Percentiles rank a stretch among this genome's conserved stretches.
Evolutionary conservation across 192 early-diverging fungal genomes (phyloP).

Genomic region (Mortierella claussenii): DNA sequence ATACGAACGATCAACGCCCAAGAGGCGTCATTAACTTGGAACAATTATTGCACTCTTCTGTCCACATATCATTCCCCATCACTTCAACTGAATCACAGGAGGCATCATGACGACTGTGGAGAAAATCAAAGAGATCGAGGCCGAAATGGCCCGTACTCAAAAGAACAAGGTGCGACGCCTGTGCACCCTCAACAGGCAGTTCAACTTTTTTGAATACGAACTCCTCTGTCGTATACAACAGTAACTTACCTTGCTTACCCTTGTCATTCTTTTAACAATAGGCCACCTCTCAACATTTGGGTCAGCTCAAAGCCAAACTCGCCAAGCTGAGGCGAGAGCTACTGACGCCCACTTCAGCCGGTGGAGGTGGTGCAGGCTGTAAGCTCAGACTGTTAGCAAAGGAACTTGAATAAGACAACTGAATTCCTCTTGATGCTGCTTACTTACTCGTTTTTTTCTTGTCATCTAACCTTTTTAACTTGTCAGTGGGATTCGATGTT

Average conservation of each 20-base stretch:
- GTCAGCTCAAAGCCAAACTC: conserved; percentile 94
- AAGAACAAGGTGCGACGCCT: conserved; percentile 92
- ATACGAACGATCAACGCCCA: no score
- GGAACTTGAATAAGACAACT: neutral
- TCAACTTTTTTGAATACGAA: no score
- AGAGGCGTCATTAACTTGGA: no score
- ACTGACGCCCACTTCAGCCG: conserved; percentile 82
- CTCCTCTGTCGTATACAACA: no score
- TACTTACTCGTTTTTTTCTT: neutral
- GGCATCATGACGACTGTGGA: conserved; percentile 56
- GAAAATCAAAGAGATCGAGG: conserved; percentile 65
- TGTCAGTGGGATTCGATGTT: conserved; percentile 92
- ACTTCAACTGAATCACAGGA: no score
- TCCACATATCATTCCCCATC: no score
- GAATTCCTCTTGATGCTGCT: neutral
- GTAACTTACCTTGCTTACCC: neutral
- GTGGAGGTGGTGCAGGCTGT: conserved; percentile 89
- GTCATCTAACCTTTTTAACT: neutral
- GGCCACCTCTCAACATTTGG: conserved; percentile 95
- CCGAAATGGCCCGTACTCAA: conserved; percentile 90
- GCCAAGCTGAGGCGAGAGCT: conserved; percentile 97
- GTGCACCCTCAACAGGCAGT: neutral
- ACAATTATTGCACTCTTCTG: no score
- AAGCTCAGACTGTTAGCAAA: conserved; percentile 33
- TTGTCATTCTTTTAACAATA: conserved; percentile 1